Conservation (phyloP, 805 yeast genomes). For the Candida boleticola region DNA sequence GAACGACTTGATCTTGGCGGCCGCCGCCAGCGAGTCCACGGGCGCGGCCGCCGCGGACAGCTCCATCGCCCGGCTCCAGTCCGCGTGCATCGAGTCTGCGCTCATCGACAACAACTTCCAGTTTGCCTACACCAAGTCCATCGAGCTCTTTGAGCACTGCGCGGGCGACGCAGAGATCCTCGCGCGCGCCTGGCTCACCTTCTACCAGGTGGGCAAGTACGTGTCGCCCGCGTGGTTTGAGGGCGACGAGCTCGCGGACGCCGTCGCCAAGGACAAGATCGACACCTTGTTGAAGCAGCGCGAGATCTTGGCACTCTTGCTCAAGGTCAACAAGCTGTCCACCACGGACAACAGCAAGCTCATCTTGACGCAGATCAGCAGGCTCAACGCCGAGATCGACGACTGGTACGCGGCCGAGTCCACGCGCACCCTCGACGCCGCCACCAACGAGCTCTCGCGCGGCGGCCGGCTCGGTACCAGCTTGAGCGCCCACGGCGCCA, state of each 20-base stretch:
- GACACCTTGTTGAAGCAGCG: constrained; percentile 47
- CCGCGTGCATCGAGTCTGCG: constrained; percentile 65
- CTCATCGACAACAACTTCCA: constrained; percentile 60
- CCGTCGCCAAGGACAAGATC: constrained; percentile 11
- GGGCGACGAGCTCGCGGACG: constrained; percentile 24
- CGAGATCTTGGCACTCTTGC: constrained; percentile 49
- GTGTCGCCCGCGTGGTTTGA: constrained; percentile 28
- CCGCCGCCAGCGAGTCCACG: neutral
- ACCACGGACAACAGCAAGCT: constrained; percentile 51
- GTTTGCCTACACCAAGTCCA: constrained; percentile 49
- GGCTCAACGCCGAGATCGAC: constrained; percentile 38
- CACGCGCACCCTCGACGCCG: neutral
- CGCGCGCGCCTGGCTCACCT: constrained; percentile 60
- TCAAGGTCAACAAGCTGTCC: constrained; percentile 32
- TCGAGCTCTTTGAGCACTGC: constrained; percentile 33
- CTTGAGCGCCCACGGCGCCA: constrained; percentile 9
- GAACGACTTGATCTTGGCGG: constrained; percentile 38
- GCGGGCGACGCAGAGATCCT: constrained; percentile 11
- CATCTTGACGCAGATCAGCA: constrained; percentile 64
- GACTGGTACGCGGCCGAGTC: constrained; percentile 10
- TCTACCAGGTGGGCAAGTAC: constrained; percentile 69
- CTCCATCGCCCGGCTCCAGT: constrained; percentile 21
- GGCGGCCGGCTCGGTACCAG: constrained; percentile 4
- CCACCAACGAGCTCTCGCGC: neutral
- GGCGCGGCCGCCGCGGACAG: neutral